Conservation (phyloP, 331 rosid species). For the Erythrophleum ivorense region DNA sequence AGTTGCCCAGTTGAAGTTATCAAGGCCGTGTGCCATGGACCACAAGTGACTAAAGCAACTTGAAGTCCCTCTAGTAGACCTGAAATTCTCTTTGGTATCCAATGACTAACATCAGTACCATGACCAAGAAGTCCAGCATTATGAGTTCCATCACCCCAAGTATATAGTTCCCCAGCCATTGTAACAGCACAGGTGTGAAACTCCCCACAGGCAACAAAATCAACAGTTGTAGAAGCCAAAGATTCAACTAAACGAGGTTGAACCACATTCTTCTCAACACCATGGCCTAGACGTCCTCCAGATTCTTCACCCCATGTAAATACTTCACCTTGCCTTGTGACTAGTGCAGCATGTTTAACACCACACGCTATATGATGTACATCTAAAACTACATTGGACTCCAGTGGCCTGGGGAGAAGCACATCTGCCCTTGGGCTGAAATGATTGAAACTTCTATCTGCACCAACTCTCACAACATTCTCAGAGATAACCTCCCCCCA, state of each 20-base stretch:
- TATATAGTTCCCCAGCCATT: slow-evolving; percentile 87
- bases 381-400: slow-evolving; percentile 90
- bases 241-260: slow-evolving; percentile 92
- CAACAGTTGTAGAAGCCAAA: slow-evolving; percentile 71
- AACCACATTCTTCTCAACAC: slow-evolving; percentile 87
- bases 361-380: slow-evolving; percentile 95
- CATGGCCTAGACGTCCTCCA: slow-evolving; percentile 99
- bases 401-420: slow-evolving; percentile 91
- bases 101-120: slow-evolving; percentile 90
- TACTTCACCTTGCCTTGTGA: slow-evolving; percentile 95
- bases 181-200: slow-evolving; percentile 97
- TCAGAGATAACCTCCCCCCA: slow-evolving; percentile 97
- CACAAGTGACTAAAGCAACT: slow-evolving; percentile 95
- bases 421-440: slow-evolving; percentile 74
- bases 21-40: slow-evolving; percentile 99
- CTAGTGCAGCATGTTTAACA: slow-evolving; percentile 91
- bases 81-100: slow-evolving; percentile 94
- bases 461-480: slow-evolving; percentile 75
- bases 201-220: slow-evolving; percentile 97
- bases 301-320: slow-evolving; percentile 99
- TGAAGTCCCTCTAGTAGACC: slow-evolving; percentile 95
- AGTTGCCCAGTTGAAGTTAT: slow-evolving; percentile 86
- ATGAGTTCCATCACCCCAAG: slow-evolving; percentile 99
- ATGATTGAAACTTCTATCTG: slow-evolving; percentile 65
- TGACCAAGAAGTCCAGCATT: slow-evolving; percentile 99